These are phyloP conservation scores for Sphaerulina musiva DNA, from an alignment of 2,329 filamentous ascomycete species.

Conservation along the genomic window DNA sequence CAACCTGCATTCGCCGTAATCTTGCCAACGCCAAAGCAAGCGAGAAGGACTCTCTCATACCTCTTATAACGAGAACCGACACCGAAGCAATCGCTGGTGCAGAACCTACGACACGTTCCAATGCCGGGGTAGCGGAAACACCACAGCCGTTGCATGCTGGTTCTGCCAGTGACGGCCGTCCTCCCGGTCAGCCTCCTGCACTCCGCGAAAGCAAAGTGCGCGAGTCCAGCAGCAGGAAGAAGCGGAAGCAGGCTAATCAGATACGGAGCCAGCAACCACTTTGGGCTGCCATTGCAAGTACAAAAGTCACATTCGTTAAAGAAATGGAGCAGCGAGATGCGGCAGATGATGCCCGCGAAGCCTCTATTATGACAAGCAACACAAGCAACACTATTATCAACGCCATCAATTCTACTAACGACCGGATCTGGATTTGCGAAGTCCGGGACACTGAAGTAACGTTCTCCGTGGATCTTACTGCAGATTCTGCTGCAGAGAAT, in stretches of 20 bases:
- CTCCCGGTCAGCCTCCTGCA: constrained; percentile 46
- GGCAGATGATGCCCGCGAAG: constrained; percentile 64
- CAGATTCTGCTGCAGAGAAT: constrained; percentile 22
- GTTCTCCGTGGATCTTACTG: constrained; percentile 47
- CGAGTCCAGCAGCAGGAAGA: constrained; percentile 65
- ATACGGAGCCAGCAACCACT: constrained; percentile 85
- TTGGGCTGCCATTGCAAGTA: constrained; percentile 90
- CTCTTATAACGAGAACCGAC: constrained; percentile 28
- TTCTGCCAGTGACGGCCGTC: constrained; percentile 43
- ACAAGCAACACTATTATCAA: constrained; percentile 57
- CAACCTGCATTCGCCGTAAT: constrained; percentile 32
- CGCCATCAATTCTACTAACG: constrained; percentile 51
- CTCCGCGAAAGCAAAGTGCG: constrained; percentile 51
- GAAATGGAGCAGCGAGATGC: constrained; percentile 68
- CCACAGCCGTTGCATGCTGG: constrained; percentile 22
- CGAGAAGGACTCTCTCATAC: constrained; percentile 29
- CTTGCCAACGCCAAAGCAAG: constrained; percentile 34
- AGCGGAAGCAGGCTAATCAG: constrained; percentile 83
- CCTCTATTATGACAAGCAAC: constrained; percentile 68
- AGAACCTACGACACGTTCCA: constrained; percentile 19
- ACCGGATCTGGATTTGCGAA: constrained; percentile 75
- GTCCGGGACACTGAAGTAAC: constrained; percentile 70
- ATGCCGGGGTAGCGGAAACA: constrained; percentile 20
- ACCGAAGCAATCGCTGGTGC: constrained; percentile 27
- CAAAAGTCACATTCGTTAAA: constrained; percentile 92